Conservation (phyloP, 495 filamentous ascomycete species). For the Trichoderma reesei region DNA sequence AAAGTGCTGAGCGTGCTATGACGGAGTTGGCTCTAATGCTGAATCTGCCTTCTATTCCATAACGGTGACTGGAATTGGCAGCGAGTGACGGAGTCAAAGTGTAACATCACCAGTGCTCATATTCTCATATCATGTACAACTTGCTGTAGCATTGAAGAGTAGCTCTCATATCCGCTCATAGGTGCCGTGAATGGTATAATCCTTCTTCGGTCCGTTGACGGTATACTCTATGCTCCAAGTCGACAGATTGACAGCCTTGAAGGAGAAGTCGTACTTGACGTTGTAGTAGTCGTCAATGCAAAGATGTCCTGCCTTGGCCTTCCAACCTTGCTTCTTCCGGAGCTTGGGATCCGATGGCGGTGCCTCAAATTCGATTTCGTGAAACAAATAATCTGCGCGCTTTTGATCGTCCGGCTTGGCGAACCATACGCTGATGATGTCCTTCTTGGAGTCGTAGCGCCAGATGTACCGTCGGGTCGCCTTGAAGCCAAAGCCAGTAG, state of each 20-base stretch:
- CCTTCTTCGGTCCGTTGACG: conserved; percentile 58
- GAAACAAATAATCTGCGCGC: conserved; percentile 57
- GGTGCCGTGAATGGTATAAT: conserved; percentile 48
- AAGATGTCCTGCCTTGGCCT: conserved; percentile 49
- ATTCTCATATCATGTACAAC: not conserved
- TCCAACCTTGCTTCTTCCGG: conserved; percentile 29
- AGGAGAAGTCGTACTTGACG: conserved; percentile 50
- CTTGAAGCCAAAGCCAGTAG: conserved; percentile 34
- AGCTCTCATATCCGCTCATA: conserved; percentile 26
- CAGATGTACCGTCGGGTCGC: conserved; percentile 47
- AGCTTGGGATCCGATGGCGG: conserved; percentile 15
- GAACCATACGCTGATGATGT: conserved; percentile 59
- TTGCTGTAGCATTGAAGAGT: not conserved
- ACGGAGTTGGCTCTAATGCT: not conserved
- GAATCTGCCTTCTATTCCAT: no score
- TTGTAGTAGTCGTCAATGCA: conserved; percentile 58
- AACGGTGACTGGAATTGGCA: no score
- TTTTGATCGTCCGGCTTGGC: conserved; percentile 45
- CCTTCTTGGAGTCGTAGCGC: conserved; percentile 44
- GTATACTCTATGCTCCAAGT: conserved; percentile 49
- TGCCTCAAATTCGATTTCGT: conserved; percentile 38
- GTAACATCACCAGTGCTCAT: not conserved
- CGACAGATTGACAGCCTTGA: conserved; percentile 41
- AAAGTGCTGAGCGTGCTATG: not conserved
- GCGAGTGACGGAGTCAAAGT: not conserved